phyloP scores from a whole-genome alignment of 2,329 filamentous ascomycete genomes.

The Mariannaea elegans region DNA sequence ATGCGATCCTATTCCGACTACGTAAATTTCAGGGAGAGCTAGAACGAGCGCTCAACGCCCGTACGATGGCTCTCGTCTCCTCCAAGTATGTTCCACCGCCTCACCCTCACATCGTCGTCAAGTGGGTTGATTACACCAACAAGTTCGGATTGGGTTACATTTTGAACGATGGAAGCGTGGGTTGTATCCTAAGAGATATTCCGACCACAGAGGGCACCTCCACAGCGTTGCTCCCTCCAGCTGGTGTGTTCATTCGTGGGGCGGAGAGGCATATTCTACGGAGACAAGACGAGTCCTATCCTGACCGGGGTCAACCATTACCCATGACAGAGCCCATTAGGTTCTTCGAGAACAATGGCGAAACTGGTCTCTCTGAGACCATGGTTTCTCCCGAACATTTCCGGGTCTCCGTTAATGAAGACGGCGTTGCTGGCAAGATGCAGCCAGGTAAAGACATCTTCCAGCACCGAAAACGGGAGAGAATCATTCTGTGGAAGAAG shows the following conservation, averaged over 20 bases:
- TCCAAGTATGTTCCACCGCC: slow-evolving; percentile 63
- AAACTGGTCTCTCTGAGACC: slow-evolving; percentile 69
- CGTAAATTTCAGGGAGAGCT: slow-evolving; percentile 67
- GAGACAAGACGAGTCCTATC: slow-evolving; percentile 63
- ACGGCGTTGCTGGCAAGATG: slow-evolving; percentile 69
- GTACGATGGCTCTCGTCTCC: slow-evolving; percentile 68
- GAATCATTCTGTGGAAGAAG: slow-evolving; percentile 75
- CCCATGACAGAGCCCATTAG: slow-evolving; percentile 72
- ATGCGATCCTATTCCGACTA: slow-evolving; percentile 65
- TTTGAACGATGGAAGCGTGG: slow-evolving; percentile 81
- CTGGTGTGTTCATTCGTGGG: slow-evolving; percentile 75
- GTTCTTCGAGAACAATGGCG: slow-evolving; percentile 77
- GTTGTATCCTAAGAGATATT: slow-evolving; percentile 71
- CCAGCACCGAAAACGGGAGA: slow-evolving; percentile 72
- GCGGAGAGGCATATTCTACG: slow-evolving; percentile 76
- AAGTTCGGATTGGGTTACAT: slow-evolving; percentile 88
- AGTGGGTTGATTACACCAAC: slow-evolving; percentile 91
- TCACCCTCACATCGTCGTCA: slow-evolving; percentile 72
- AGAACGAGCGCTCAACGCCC: slow-evolving; percentile 69
- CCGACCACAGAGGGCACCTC: slow-evolving; percentile 60
- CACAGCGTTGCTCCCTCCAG: slow-evolving; percentile 68
- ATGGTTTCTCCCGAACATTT: slow-evolving; percentile 72
- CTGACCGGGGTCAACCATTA: slow-evolving; percentile 67
- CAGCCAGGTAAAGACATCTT: slow-evolving; percentile 70
- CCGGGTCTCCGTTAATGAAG: slow-evolving; percentile 61